Evolutionary conservation across 352 stramenopile genomes (phyloP).

Genomic region (Globisporangium spiculum): DNA sequence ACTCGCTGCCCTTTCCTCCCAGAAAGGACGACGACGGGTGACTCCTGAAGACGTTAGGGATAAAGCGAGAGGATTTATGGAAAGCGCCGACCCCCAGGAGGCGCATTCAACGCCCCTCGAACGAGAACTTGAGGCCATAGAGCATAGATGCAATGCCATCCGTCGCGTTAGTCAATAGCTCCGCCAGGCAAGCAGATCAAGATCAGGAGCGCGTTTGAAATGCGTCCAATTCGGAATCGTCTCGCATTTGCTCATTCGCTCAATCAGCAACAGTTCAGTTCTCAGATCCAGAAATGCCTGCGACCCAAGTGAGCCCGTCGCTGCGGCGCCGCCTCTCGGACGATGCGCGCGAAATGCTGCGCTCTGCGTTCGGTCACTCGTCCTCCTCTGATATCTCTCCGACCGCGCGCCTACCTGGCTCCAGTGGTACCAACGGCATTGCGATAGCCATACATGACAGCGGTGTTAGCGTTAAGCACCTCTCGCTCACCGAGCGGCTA

Average conservation of each 20-base stretch:
- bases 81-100: neutral
- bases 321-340: constrained; percentile 56
- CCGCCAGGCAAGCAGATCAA: neutral
- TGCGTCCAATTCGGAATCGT: constrained; percentile 9
- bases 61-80: neutral
- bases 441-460: neutral
- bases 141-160: neutral
- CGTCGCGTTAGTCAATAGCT: neutral
- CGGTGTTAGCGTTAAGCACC: constrained; percentile 14
- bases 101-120: neutral
- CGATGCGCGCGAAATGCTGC: constrained; percentile 52
- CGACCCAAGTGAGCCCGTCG: constrained; percentile 43
- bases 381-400: neutral
- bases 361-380: constrained; percentile 25
- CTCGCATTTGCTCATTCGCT: neutral
- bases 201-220: neutral
- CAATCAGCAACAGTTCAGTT: neutral
- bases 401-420: neutral
- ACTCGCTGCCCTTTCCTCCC: neutral
- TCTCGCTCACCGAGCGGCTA: constrained; percentile 35
- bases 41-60: neutral
- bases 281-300: constrained; percentile 33
- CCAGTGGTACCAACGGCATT: neutral
- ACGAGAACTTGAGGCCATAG: neutral
- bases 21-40: neutral